Evolutionary conservation across 352 stramenopile genomes (phyloP).

Genomic region (Phytophthora sansomeana): DNA sequence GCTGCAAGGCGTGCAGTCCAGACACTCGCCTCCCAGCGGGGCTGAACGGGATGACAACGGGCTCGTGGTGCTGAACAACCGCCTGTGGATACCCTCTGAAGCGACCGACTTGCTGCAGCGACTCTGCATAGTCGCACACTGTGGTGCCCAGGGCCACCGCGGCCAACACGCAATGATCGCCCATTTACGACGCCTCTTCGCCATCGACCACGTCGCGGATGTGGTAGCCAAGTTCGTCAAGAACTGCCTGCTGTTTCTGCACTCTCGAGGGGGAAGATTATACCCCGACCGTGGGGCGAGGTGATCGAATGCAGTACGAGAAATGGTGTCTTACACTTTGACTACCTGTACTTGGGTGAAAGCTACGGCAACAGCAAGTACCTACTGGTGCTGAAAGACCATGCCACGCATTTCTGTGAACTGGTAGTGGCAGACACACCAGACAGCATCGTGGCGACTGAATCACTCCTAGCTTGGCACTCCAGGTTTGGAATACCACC

Average conservation of each 20-base stretch:
- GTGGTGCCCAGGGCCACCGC: no score
- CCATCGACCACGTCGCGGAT: no score
- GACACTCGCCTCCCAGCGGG: not conserved
- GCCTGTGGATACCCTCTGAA: not conserved
- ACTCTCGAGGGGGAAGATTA: no score
- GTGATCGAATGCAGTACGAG: slow-evolving; percentile 10
- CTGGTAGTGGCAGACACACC: no score
- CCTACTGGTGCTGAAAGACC: slow-evolving; percentile 44
- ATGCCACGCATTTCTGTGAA: slow-evolving; percentile 30
- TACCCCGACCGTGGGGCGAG: slow-evolving; percentile 11
- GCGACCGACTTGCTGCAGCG: not conserved
- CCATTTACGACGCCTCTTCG: no score
- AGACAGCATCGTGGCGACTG: no score
- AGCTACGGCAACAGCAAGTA: slow-evolving; percentile 26
- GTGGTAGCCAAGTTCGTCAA: no score
- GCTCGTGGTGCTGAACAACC: not conserved
- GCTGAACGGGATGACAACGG: not conserved
- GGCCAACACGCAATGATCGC: not conserved
- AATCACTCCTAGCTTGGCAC: no score
- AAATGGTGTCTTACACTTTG: no score
- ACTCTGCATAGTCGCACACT: not conserved
- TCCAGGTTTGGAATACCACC: no score
- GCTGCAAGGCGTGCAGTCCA: not conserved
- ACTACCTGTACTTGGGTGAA: slow-evolving; percentile 42
- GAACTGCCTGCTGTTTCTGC: no score